Base-by-base conservation (phyloP, 345 rosid genomes). In the Pugionium dolabratum region DNA sequence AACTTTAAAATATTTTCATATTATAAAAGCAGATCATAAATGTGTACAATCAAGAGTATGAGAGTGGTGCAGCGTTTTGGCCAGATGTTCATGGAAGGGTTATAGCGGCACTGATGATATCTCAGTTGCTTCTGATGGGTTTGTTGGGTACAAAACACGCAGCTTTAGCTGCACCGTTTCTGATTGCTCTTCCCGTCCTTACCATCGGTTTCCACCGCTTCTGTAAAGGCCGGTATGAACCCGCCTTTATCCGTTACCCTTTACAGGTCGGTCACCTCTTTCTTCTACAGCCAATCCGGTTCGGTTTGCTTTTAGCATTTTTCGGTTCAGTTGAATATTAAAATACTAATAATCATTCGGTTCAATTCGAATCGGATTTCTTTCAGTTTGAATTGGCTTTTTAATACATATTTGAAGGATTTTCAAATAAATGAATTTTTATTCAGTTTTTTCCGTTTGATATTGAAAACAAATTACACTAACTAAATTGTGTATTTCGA, bases 41-140 rank as follows among this genome's bases (percentile, higher is more conserved):
- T 54, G 98, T 92, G 48, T 92, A 89, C 79, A 83, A 87, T 65
- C 98, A 93, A 71, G 79, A 85, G 72, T 93, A 93, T 6, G 98
- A 89, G 71, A 89, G 98, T 49, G 95, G 66, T 4, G 97, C 91
- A 5, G 95, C 93, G 51, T 93, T 89, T 73, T 93, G 98, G 98
- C 98, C 98, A 2, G 96, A 82, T 61, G 97, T 93, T 63, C 97
- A 93, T 49, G 85, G 79, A n/a, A 90, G 96, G 7, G 7, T 93
- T 40, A 76, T 89, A 36, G 6, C 45, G 1, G 97, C 89, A 42
- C 67, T 93, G 80, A 50, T 89, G 40, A 81, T 89, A 69, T 89
- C 97, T 6, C 98, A 93, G 76, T 37, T 93, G 69, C 81, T 86
- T 72, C 63, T 93, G 32, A 72, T 93, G 75, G 98, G 98, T 59